Percentiles rank a stretch among this genome's conserved stretches.
Conservation (phyloP, 805 yeast genomes). For the Saturnispora sekii region DNA sequence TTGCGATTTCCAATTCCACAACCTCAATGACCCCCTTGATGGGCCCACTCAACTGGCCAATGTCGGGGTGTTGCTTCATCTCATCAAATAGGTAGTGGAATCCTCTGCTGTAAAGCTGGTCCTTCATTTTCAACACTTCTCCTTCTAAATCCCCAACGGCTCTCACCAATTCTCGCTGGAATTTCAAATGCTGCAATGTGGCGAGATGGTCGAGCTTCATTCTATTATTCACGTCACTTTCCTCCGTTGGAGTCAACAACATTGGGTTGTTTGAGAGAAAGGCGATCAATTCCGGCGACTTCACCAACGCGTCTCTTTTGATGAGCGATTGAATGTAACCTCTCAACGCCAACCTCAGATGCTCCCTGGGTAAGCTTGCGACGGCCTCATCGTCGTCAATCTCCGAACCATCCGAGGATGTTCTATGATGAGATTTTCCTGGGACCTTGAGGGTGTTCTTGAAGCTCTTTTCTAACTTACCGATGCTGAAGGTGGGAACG, state of each 20-base stretch:
- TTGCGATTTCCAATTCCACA: slow-evolving; percentile 75
- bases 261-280: slow-evolving; percentile 42
- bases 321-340: slow-evolving; percentile 37
- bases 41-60: slow-evolving; percentile 55
- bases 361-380: slow-evolving; percentile 41
- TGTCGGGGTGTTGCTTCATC: slow-evolving; percentile 36
- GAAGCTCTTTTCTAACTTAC: slow-evolving; percentile 17
- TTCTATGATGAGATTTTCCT: neutral
- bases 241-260: slow-evolving; percentile 33
- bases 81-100: slow-evolving; percentile 55
- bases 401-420: neutral
- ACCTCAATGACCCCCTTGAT: slow-evolving; percentile 67
- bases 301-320: slow-evolving; percentile 34
- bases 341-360: slow-evolving; percentile 65
- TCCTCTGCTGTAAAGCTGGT: slow-evolving; percentile 32
- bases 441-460: slow-evolving; percentile 13
- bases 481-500: slow-evolving; percentile 10
- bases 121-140: slow-evolving; percentile 35
- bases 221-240: slow-evolving; percentile 49
- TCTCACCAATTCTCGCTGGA: slow-evolving; percentile 47
- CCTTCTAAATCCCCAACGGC: slow-evolving; percentile 23
- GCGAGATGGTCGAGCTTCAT: slow-evolving; percentile 49
- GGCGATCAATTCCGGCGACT: slow-evolving; percentile 38
- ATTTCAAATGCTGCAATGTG: slow-evolving; percentile 53
- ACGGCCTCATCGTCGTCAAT: neutral